Conservation (phyloP, 202 grass and related monocot species). For the Carex arenaria region DNA sequence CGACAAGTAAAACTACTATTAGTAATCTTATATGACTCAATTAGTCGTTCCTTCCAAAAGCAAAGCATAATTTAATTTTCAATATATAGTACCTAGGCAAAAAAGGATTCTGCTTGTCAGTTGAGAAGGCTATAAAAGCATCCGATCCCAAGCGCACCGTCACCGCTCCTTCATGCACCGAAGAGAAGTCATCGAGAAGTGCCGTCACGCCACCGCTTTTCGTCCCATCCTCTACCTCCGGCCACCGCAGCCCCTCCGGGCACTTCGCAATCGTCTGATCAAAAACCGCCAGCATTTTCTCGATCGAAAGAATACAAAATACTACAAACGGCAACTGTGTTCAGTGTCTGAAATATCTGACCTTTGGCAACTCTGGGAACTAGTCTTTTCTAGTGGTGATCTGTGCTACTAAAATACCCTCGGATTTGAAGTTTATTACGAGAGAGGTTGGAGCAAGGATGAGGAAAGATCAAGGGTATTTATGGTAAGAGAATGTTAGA, state of each 20-base stretch:
- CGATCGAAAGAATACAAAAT: not conserved
- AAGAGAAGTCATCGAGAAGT: constrained; percentile 30
- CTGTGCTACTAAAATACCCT: not conserved
- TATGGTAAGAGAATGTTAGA: not conserved
- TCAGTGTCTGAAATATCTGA: not conserved
- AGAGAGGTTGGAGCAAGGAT: not conserved
- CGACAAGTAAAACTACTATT: not conserved
- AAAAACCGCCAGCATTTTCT: constrained; percentile 67
- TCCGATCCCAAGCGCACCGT: constrained; percentile 31
- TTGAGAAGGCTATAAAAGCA: constrained; percentile 31
- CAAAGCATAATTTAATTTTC: not conserved
- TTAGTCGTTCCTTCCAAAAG: not conserved
- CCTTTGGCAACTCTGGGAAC: not conserved
- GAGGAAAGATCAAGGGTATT: not conserved
- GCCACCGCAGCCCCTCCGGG: constrained; percentile 49
- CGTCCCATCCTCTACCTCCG: not conserved
- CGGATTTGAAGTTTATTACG: not conserved
- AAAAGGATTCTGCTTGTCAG: constrained; percentile 45
- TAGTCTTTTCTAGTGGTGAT: not conserved
- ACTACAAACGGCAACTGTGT: not conserved
- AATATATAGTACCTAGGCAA: constrained; percentile 40
- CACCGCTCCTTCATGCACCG: constrained; percentile 32
- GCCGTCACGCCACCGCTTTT: not conserved
- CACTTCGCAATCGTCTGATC: constrained; percentile 46
- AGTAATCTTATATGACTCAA: not conserved